Evolutionary conservation across 2,329 filamentous ascomycete species (phyloP).

Genomic region (Neonectria faginata): DNA sequence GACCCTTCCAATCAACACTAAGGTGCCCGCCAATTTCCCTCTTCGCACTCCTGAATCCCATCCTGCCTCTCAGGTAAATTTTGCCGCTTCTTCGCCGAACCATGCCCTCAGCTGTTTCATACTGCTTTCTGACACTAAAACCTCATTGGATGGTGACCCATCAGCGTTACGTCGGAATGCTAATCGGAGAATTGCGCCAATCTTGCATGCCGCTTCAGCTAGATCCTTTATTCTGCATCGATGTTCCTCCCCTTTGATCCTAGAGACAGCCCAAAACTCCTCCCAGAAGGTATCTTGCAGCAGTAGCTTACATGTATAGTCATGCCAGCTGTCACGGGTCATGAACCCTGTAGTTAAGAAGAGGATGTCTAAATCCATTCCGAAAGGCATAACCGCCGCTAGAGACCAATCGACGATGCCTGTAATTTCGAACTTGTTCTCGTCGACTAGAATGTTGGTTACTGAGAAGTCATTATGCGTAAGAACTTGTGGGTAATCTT

Average conservation of each 20-base stretch:
- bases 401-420: constrained; percentile 49
- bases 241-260: constrained; percentile 35
- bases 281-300: constrained; percentile 44
- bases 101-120: constrained; percentile 35
- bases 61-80: too few relatives aligned
- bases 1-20: too few relatives aligned
- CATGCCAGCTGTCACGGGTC: constrained; percentile 43
- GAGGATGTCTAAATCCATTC: constrained; percentile 40
- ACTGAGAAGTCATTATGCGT: constrained; percentile 45
- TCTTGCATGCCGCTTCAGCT: constrained; percentile 40
- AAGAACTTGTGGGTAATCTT: constrained; percentile 46
- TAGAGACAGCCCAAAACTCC: constrained; percentile 44
- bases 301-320: constrained; percentile 41
- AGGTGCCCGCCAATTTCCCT: too few relatives aligned
- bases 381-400: constrained; percentile 40
- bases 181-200: constrained; percentile 45
- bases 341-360: constrained; percentile 44
- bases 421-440: constrained; percentile 40
- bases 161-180: constrained; percentile 44
- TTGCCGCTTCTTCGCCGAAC: constrained; percentile 21
- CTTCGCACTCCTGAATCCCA: too few relatives aligned
- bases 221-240: constrained; percentile 29
- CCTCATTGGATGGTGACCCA: constrained; percentile 39
- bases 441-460: constrained; percentile 45
- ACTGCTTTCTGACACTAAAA: constrained; percentile 30